A percentile compares a stretch with the other conserved stretches of the same genome.
Evolutionary conservation across 2,329 filamentous ascomycete genomes (phyloP).

Genomic region (Fusarium acutatum): DNA sequence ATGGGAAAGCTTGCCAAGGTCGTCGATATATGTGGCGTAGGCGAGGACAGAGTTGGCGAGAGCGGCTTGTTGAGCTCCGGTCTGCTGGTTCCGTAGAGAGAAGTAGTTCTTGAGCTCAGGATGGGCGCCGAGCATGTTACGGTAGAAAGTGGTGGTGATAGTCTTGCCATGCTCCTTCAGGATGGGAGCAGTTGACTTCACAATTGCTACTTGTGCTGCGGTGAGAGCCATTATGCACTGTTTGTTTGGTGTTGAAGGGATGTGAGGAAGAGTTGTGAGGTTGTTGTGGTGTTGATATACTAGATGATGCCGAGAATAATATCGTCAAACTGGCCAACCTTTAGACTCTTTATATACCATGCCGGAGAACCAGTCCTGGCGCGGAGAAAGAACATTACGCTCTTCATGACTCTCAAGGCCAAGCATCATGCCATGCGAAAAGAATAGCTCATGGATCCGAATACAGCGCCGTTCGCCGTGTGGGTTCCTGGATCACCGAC

Average conservation of each 20-base stretch:
- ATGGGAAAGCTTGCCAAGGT: conserved; percentile 66
- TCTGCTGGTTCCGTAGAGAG: conserved; percentile 74
- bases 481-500: conserved; percentile 30
- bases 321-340: background rate
- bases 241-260: background rate
- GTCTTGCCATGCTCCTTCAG: conserved; percentile 72
- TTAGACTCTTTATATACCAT: conserved; percentile 28
- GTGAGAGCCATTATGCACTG: conserved; percentile 60
- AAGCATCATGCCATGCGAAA: conserved; percentile 26
- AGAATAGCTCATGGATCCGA: conserved; percentile 1
- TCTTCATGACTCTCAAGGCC: background rate
- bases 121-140: conserved; percentile 69
- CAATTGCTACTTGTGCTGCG: conserved; percentile 70
- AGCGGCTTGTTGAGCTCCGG: conserved; percentile 73
- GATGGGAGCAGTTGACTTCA: conserved; percentile 81
- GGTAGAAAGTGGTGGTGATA: conserved; percentile 79
- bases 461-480: conserved; percentile 13
- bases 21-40: conserved; percentile 77
- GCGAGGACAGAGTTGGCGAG: conserved; percentile 75
- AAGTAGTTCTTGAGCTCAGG: conserved; percentile 76
- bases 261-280: background rate
- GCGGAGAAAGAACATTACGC: conserved; percentile 36
- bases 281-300: conserved; percentile 2
- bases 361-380: conserved; percentile 31
- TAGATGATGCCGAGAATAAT: conserved; percentile 8